Base-by-base conservation (phyloP, 306 rosid genomes). In the Purshia tridentata region DNA sequence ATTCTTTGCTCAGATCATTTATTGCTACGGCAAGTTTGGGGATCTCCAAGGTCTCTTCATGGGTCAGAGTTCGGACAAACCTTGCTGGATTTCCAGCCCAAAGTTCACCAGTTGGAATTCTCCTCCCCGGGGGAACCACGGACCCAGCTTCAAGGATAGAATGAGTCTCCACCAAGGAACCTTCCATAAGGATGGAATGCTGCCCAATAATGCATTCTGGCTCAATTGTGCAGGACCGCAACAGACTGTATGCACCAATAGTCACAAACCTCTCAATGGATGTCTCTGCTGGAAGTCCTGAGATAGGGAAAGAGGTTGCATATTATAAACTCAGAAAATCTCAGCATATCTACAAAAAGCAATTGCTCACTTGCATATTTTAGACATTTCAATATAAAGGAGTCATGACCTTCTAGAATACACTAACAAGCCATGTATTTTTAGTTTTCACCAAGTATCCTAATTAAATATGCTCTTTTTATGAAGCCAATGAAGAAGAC, bases 61-160 rank as follows among this genome's bases (percentile, higher is more conserved):
- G 93, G 65, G 93, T 81, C 74, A 92, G 74, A 39, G 91, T 78
- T 82, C 97, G 87, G 69, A 95, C 93, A 86, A 84, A 92, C 84
- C 85, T 87, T 12, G 99, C 99, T 2, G 99, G 99, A 80, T 95
- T 95, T 79, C 99, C 98, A 4, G 97, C 98, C 99, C 97, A 95
- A 61, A 95, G 97, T 85, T 95, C 96, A 58, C 97, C 98, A 0
- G 91, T 83, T 16, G 99, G 99, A 67, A 95, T 95, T 76, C 97
- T 84, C 81, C 98, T 88, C 65, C 99, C 99, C 0, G 98, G 98
- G 9, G 99, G 98, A 79, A 95, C 87, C 9, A 95, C 98, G 29
- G 99, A 95, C 74, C 99, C 99, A 69, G 99, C 98, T 88, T 95
- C 99, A 47, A 95, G 92, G 79, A 95, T 95, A 54, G 99, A 82